phyloP scores from a whole-genome alignment of 2,329 filamentous ascomycete genomes.

The Metarhizium guizhouense region DNA sequence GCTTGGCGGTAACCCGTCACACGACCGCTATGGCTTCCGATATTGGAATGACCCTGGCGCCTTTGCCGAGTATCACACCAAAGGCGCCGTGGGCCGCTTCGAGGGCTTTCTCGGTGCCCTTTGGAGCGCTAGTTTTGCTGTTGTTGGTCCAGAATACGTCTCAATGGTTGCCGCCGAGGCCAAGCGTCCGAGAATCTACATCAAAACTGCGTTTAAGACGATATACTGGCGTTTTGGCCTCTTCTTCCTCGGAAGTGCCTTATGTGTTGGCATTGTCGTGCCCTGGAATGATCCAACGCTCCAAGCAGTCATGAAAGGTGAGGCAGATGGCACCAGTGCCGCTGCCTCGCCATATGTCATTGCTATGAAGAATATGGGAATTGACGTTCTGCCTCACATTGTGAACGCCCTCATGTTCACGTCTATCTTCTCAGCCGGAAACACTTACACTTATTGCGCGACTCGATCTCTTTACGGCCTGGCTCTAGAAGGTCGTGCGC shows the following conservation, averaged over 20 bases:
- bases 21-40: conserved; percentile 61
- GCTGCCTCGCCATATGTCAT: conserved; percentile 56
- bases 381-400: conserved; percentile 45
- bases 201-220: conserved; percentile 63
- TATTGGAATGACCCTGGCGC: conserved; percentile 45
- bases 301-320: conserved; percentile 35
- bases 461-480: conserved; percentile 42
- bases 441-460: conserved; percentile 43
- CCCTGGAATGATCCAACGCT: conserved; percentile 54
- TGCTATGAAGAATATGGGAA: conserved; percentile 46
- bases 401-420: conserved; percentile 44
- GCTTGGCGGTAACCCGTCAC: conserved; percentile 65
- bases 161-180: conserved; percentile 62
- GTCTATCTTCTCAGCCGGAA: conserved; percentile 37
- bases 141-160: conserved; percentile 61
- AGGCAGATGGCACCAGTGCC: conserved; percentile 26
- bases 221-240: conserved; percentile 63
- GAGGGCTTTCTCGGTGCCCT: conserved; percentile 61
- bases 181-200: conserved; percentile 50
- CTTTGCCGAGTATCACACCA: conserved; percentile 46
- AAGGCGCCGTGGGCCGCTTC: conserved; percentile 55
- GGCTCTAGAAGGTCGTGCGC: conserved; percentile 39
- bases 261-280: conserved; percentile 58
- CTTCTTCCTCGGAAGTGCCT: conserved; percentile 62
- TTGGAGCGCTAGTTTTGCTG: conserved; percentile 54